phyloP scores from a whole-genome alignment of 2,329 filamentous ascomycete species.

The Xylariaceae sp. region DNA sequence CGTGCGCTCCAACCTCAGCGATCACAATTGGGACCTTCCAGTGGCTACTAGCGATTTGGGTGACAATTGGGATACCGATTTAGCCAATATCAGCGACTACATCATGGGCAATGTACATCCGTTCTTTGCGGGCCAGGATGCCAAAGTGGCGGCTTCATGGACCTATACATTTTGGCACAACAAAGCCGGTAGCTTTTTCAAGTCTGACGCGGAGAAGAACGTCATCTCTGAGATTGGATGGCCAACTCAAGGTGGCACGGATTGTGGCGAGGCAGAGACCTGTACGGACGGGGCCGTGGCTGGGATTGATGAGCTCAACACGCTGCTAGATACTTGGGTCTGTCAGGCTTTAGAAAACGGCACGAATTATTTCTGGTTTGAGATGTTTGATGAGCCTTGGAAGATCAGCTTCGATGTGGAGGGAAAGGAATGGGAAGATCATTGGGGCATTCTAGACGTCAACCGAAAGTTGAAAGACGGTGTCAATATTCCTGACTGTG shows the following conservation, averaged over 20 bases:
- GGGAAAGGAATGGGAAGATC: conserved; percentile 85
- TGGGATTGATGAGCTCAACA: conserved; percentile 80
- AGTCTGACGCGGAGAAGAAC: conserved; percentile 68
- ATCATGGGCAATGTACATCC: conserved; percentile 98
- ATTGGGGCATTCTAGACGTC: conserved; percentile 92
- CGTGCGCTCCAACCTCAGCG: conserved; percentile 76
- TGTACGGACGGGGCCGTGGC: conserved; percentile 77
- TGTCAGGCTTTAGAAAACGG: conserved; percentile 80
- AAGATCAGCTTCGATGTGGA: conserved; percentile 76
- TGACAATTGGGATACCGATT: conserved; percentile 77
- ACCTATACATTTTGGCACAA: conserved; percentile 81
- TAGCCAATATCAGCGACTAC: conserved; percentile 77
- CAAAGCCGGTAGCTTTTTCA: conserved; percentile 71
- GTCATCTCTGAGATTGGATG: conserved; percentile 92
- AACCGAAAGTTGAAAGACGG: conserved; percentile 84
- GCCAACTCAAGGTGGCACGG: conserved; percentile 82
- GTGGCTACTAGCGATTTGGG: conserved; percentile 90
- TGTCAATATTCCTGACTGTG: conserved; percentile 86
- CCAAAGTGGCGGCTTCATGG: conserved; percentile 75
- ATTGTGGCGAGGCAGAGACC: conserved; percentile 67
- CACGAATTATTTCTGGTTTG: conserved; percentile 97
- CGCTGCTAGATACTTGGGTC: conserved; percentile 86
- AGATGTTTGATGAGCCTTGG: conserved; percentile 97
- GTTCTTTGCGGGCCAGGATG: conserved; percentile 84
- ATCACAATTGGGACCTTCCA: conserved; percentile 71